phyloP scores from a whole-genome alignment of 495 filamentous ascomycete species.

The Saxophila tyrrhenica region DNA sequence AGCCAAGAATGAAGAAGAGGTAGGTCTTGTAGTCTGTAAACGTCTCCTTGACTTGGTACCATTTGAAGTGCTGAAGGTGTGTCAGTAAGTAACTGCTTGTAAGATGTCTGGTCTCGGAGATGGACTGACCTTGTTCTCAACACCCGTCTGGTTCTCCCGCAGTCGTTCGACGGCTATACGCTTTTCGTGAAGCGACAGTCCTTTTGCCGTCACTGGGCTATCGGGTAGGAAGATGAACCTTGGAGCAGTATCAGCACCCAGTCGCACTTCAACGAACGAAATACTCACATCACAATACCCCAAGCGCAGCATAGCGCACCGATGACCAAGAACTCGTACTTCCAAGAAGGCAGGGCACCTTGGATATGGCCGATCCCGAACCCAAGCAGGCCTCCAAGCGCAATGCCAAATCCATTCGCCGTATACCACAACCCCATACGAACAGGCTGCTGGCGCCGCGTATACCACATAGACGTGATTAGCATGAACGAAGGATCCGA shows the following conservation, averaged over 20 bases:
- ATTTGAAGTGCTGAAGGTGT: conserved; percentile 33
- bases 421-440: conserved; percentile 32
- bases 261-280: neutral
- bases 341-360: conserved; percentile 9
- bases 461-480: conserved; percentile 40
- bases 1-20: conserved; percentile 33
- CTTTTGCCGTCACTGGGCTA: conserved; percentile 18
- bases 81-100: too few relatives aligned
- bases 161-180: conserved; percentile 18
- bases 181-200: conserved; percentile 12
- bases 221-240: conserved; percentile 19
- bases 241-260: neutral
- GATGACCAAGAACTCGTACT: conserved; percentile 29
- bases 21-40: conserved; percentile 43
- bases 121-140: conserved; percentile 17
- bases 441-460: conserved; percentile 45
- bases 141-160: conserved; percentile 17
- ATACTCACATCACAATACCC: conserved; percentile 28
- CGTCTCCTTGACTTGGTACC: conserved; percentile 46
- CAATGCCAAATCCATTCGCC: conserved; percentile 29
- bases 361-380: conserved; percentile 36
- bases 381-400: conserved; percentile 46
- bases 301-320: conserved; percentile 29
- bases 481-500: conserved; percentile 34
- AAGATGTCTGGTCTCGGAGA: too few relatives aligned